Percentiles rank a stretch among this genome's conserved stretches.
These are phyloP conservation scores for Ormosia emarginata DNA, from an alignment of 306 rosid genomes.

Conservation along the genomic window DNA sequence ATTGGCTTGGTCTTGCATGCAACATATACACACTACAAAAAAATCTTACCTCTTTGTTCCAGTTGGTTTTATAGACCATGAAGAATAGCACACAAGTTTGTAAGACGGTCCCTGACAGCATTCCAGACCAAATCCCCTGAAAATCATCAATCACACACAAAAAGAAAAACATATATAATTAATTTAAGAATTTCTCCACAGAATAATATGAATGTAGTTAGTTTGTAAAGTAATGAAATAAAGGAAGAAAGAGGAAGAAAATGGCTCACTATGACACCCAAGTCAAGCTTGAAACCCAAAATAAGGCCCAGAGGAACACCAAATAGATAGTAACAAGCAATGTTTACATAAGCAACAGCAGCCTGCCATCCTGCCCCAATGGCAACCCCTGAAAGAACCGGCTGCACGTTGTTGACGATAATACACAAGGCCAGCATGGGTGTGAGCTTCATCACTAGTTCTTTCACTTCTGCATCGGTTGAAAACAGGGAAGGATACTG, in stretches of 20 bases:
- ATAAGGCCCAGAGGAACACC: slow-evolving; percentile 77
- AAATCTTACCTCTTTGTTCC: slow-evolving; percentile 52
- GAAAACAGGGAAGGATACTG: slow-evolving; percentile 63
- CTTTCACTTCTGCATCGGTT: slow-evolving; percentile 39
- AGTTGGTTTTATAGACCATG: slow-evolving; percentile 51
- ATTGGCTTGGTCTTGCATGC: not conserved
- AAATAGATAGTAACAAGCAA: slow-evolving; percentile 65
- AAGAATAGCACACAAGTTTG: slow-evolving; percentile 49
- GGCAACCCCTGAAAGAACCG: slow-evolving; percentile 88
- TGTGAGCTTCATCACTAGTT: slow-evolving; percentile 53
- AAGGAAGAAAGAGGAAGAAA: not conserved
- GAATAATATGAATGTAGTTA: not conserved
- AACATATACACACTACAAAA: not conserved
- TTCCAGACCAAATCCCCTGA: slow-evolving; percentile 73
- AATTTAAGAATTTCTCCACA: not conserved
- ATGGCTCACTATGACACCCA: slow-evolving; percentile 53
- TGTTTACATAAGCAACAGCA: slow-evolving; percentile 63
- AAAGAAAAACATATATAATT: not conserved
- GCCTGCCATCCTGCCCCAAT: slow-evolving; percentile 94
- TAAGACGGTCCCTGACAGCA: slow-evolving; percentile 54
- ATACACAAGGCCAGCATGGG: slow-evolving; percentile 68
- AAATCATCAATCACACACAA: not conserved
- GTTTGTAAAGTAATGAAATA: too few relatives aligned
- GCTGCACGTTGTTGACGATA: slow-evolving; percentile 71
- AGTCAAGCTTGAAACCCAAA: slow-evolving; percentile 45